Evolutionary conservation across 2,329 filamentous ascomycete genomes (phyloP).

Genomic region (Stenocarpella maydis): DNA sequence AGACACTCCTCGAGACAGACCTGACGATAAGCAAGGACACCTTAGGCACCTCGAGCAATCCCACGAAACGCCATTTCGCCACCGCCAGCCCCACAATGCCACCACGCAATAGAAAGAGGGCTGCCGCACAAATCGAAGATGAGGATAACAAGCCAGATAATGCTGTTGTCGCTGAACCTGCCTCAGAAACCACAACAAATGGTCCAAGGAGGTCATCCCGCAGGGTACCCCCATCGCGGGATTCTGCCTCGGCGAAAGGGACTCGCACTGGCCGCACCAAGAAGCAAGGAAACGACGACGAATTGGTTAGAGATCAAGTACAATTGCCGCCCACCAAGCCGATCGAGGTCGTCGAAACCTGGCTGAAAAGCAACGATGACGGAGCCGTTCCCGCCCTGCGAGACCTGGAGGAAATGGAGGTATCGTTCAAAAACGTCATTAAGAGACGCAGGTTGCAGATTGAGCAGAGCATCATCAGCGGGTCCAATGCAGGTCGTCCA

Average conservation of each 20-base stretch:
- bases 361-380: conserved; percentile 29
- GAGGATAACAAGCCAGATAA: background rate
- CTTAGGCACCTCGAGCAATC: background rate
- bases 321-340: background rate
- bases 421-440: conserved; percentile 51
- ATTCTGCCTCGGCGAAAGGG: background rate
- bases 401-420: conserved; percentile 60
- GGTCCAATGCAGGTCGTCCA: background rate
- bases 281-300: background rate
- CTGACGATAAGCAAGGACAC: background rate
- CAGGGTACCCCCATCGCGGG: background rate
- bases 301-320: conserved; percentile 1
- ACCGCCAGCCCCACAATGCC: conserved; percentile 27
- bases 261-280: background rate
- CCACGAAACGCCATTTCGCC: conserved; percentile 30
- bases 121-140: background rate
- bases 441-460: conserved; percentile 58
- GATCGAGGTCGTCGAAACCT: background rate
- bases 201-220: conserved; percentile 27
- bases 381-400: conserved; percentile 51
- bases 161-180: background rate
- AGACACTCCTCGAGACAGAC: background rate
- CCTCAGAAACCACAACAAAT: background rate
- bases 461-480: conserved; percentile 48
- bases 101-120: conserved; percentile 21